Base-by-base conservation (phyloP, 1,284 basidiomycete genomes). In the Leccinum huronense region DNA sequence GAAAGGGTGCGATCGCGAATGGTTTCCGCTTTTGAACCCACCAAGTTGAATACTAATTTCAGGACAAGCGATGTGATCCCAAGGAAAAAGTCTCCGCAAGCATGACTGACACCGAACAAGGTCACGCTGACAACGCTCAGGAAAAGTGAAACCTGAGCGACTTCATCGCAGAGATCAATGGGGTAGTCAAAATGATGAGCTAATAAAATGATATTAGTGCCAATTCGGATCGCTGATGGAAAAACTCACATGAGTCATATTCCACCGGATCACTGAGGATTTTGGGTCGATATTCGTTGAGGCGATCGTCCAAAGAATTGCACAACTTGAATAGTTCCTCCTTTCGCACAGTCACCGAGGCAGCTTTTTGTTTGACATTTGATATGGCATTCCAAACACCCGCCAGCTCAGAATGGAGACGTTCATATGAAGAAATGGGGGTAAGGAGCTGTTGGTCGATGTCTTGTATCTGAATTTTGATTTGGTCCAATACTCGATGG, bases 61-160 rank as follows among this genome's bases (percentile, higher is more conserved):
- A 75, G 58, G 23, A 73, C 59, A 27, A 72, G 48, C 1, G 33
- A 51, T 5, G 72, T 59, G 19, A 65, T 57, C 13, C 65, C 58
- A 6, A 76, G 61, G 16, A 76, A 58, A 36, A 76, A 70, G 27
- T 76, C 63, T 27, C 66, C 67, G 2, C 62, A 33, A 5, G 59
- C 42, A n/a, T 13, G 63, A 55, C 68, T 66, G 13, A 74, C 10
- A 11, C 73, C 68, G 11, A 75, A 65, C 8, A 73, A 63, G 11
- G 73, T 55, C 48, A 66, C 57, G 55, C 69, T 68, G 3, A 72
- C 57, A 0, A 71, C 58, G 2, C 64, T 65, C 4, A 76, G 62
- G n/a, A 76, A 60, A 4, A 76, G 54, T 2, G 63, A 58, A 1
- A 75, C 45, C 48, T 73, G 73, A 7, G 71, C 64, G 36, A 72